phyloP scores from a whole-genome alignment of 75 land plant genomes.

The Chamaecyparis obtusa region DNA sequence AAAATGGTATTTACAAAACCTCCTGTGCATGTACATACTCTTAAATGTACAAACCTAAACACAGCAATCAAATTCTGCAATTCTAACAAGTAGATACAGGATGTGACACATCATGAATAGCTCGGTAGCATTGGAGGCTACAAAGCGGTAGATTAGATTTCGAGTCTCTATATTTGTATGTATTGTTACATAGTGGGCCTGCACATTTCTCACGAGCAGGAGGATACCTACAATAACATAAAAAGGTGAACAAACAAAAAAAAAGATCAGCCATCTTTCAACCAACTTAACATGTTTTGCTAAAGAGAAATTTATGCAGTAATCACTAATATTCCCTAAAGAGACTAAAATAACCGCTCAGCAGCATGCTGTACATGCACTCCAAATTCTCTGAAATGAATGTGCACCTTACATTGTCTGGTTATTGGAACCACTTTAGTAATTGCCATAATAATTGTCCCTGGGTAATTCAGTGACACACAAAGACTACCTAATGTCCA shows the following conservation, averaged over 20 bases:
- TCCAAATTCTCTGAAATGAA: no score
- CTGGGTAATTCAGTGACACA: background rate
- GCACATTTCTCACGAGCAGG: constrained; percentile 97
- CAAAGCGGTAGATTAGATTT: constrained; percentile 92
- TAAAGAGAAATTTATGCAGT: background rate
- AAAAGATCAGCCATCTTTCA: background rate
- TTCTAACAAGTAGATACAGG: constrained; percentile 29
- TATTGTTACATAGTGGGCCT: constrained; percentile 79
- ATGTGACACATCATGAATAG: constrained; percentile 35
- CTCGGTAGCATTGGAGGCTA: constrained; percentile 92
- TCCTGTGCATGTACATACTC: background rate
- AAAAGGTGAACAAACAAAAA: background rate
- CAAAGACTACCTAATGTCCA: background rate
- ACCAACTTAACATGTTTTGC: background rate
- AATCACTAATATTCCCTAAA: background rate
- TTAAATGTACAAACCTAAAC: background rate
- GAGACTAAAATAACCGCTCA: background rate
- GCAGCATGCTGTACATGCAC: no score
- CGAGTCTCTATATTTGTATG: constrained; percentile 96
- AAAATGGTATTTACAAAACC: background rate
- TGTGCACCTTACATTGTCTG: no score
- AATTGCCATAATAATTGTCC: background rate
- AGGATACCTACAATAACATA: constrained; percentile 64
- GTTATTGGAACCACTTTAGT: no score
- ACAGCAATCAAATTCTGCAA: background rate